These are phyloP conservation scores for Amaranthus palmeri DNA, from an alignment of 148 eudicot genomes.

Conservation along the genomic window DNA sequence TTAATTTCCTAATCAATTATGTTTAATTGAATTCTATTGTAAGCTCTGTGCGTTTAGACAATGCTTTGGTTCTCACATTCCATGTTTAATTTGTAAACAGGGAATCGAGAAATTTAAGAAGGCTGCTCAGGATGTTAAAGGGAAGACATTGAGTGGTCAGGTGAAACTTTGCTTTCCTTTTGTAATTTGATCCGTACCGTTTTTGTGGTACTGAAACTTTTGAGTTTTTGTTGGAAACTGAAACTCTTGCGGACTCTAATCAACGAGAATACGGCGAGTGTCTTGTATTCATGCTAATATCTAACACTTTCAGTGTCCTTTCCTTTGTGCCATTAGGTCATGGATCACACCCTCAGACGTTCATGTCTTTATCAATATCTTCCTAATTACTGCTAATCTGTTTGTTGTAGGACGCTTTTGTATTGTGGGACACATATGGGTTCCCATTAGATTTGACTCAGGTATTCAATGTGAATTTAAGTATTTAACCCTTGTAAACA, in stretches of 20 bases:
- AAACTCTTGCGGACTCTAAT: no score
- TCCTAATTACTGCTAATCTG: neutral
- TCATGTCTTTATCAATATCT: no score
- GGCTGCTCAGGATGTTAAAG: slow-evolving; percentile 74
- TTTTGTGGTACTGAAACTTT: neutral
- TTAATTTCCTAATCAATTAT: no score
- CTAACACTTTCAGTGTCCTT: no score
- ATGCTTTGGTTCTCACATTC: neutral
- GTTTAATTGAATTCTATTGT: neutral
- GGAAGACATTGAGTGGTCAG: slow-evolving; percentile 72
- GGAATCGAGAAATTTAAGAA: slow-evolving; percentile 86
- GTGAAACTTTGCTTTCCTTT: slow-evolving; percentile 32
- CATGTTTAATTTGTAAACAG: slow-evolving; percentile 31
- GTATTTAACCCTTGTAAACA: neutral
- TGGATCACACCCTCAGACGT: no score
- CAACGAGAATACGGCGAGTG: no score
- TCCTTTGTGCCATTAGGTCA: no score
- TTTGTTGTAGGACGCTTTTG: slow-evolving; percentile 86
- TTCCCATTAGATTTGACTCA: slow-evolving; percentile 95
- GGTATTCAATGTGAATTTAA: slow-evolving; percentile 35
- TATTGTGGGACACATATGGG: slow-evolving; percentile 92
- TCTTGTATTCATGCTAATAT: no score
- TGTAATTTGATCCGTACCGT: slow-evolving; percentile 2
- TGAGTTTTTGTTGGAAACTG: no score
- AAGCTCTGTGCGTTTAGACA: neutral